phyloP scores from a whole-genome alignment of 352 stramenopile species.

The Phytophthora fragariae region DNA sequence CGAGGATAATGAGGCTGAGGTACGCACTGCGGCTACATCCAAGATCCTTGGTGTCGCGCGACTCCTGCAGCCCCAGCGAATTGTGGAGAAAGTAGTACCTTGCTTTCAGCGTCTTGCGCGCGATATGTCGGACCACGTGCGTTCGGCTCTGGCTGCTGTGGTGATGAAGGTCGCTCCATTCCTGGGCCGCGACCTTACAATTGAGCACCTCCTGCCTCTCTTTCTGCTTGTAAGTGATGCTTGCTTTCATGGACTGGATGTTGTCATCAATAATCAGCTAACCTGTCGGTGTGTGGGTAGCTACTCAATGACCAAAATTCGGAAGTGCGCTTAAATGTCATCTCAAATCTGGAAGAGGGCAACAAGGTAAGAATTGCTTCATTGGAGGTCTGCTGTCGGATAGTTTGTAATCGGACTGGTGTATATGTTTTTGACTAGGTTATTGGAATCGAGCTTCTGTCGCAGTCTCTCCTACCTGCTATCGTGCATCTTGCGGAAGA shows the following conservation, averaged over 20 bases:
- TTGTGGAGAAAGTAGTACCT: conserved; percentile 79
- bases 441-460: conserved; percentile 97
- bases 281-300: conserved; percentile 34
- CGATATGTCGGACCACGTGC: conserved; percentile 97
- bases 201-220: conserved; percentile 95
- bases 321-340: conserved; percentile 99
- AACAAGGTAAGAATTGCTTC: conserved; percentile 80
- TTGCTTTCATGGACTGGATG: neutral
- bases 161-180: conserved; percentile 96
- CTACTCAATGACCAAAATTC: conserved; percentile 97
- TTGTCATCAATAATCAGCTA: conserved; percentile 1
- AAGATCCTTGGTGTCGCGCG: conserved; percentile 78
- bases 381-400: neutral
- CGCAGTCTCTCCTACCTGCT: conserved; percentile 96
- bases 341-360: conserved; percentile 97
- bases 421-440: conserved; percentile 60
- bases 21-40: conserved; percentile 94
- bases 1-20: conserved; percentile 97
- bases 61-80: conserved; percentile 68
- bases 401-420: conserved; percentile 8
- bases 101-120: conserved; percentile 95
- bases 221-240: conserved; percentile 85
- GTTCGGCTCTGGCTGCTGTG: conserved; percentile 94
- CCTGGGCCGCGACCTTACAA: conserved; percentile 93
- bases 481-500: conserved; percentile 99